Base-by-base conservation (phyloP, 345 rosid genomes). In the Schrenkiella parvula region DNA sequence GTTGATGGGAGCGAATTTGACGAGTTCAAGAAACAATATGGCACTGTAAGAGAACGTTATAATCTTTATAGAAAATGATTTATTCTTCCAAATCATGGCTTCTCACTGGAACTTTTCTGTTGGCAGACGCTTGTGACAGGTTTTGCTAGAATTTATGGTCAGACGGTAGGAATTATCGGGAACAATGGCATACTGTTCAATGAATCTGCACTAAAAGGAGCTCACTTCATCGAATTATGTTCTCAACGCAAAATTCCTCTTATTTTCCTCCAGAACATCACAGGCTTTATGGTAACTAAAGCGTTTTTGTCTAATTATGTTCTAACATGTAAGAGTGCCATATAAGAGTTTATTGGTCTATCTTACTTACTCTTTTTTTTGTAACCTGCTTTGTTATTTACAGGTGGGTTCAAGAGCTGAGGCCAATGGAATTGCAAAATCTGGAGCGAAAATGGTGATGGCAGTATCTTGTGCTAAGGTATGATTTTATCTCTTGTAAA, bases 391-490 rank as follows among this genome's bases (percentile, higher is more conserved):
- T 32, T 2, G 26, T 76, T 55, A 64, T 73, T 35, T 35, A 35
- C 8, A 92, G 98, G 98, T 93, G 74, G 98, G 98, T 28, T 91
- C 98, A 77, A 86, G 87, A 84, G 87, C 98, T 23, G 98, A 93
- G 85, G 97, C 96, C 68, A 88, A 79, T 72, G 98, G 98, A 51
- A 93, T 93, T 72, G 98, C 98, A 66, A 93, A 91, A 86, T 80
- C 98, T 28, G 98, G 97, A 71, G 98, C 97, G 10, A 93, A 93
- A 84, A 85, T 91, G 97, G 98, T 93, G 76, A 91, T 91, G 98
- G 98, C 98, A 73, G 96, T 93, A 74, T 88, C 97, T 52, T 89
- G 96, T 80, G 97, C 97, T 41, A 91, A 89, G 96, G 97, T 91
- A 59, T 19, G 79, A n/a, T 38, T 19, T 31, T 19, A 18, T 35